Percentiles rank a stretch among this genome's conserved stretches.
Conservation (phyloP, 129 eudicot genomes). For the Gnaphalium uliginosum region DNA sequence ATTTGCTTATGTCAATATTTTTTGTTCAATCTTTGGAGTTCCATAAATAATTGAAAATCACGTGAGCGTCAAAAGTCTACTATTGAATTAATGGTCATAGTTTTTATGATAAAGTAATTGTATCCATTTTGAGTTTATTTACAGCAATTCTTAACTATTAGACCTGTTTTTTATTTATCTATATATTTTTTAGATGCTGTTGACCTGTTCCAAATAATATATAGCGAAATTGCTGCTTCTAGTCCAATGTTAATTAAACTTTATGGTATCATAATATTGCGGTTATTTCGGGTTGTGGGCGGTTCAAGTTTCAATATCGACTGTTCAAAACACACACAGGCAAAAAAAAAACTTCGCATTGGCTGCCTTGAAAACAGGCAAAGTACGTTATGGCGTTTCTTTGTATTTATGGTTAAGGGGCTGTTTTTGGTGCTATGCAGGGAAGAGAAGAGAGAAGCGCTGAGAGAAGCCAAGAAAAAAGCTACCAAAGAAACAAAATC, state of each 20-base stretch:
- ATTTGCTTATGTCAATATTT: too few species aligned
- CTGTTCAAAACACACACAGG: not conserved
- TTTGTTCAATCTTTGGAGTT: too few species aligned
- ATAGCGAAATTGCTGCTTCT: not conserved
- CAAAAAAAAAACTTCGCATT: not conserved
- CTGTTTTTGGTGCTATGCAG: conserved; percentile 36
- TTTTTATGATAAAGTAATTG: too few species aligned
- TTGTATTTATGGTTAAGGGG: not conserved
- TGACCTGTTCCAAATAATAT: too few species aligned
- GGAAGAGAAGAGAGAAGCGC: conserved; percentile 67
- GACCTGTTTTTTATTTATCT: too few species aligned
- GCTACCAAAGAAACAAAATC: conserved; percentile 22
- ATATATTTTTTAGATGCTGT: too few species aligned
- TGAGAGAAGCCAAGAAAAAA: conserved; percentile 49
- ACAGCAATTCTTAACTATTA: too few species aligned
- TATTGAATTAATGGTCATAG: too few species aligned
- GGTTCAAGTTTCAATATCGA: not conserved
- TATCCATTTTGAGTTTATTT: too few species aligned
- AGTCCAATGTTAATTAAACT: not conserved
- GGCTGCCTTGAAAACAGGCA: not conserved
- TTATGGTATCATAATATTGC: not conserved
- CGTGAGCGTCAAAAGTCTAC: too few species aligned
- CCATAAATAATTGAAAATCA: too few species aligned
- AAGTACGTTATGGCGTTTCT: not conserved
- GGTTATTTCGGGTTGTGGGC: not conserved